A percentile compares a stretch with the other conserved stretches of the same genome.
Conservation (phyloP, 768 basidiomycete species). For the Phaeotremella fagi region DNA sequence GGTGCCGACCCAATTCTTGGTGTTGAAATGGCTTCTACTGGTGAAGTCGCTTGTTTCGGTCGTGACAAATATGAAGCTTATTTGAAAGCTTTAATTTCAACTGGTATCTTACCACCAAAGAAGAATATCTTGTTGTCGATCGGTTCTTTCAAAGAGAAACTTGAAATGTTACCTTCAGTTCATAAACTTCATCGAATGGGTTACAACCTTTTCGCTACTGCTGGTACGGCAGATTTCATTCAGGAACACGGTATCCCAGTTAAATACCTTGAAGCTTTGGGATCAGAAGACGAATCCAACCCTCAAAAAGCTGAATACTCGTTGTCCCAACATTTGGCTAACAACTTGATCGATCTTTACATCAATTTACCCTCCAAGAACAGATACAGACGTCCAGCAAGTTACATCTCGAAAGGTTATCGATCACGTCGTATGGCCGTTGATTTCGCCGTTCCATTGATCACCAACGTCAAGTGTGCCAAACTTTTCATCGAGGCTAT, state of each 20-base stretch:
- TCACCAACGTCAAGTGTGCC: slow-evolving; percentile 98
- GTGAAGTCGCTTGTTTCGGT: slow-evolving; percentile 98
- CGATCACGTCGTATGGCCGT: slow-evolving; percentile 97
- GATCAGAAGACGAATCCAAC: slow-evolving; percentile 57
- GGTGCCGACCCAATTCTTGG: slow-evolving; percentile 97
- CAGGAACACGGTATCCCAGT: slow-evolving; percentile 92
- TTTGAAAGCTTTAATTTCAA: slow-evolving; percentile 92
- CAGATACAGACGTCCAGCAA: slow-evolving; percentile 91
- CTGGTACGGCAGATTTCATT: slow-evolving; percentile 95
- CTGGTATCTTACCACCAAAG: slow-evolving; percentile 88
- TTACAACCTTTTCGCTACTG: slow-evolving; percentile 93
- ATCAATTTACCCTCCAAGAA: slow-evolving; percentile 99
- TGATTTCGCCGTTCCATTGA: slow-evolving; percentile 93
- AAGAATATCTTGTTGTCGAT: slow-evolving; percentile 97
- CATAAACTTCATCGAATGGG: slow-evolving; percentile 91
- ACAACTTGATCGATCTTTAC: slow-evolving; percentile 98
- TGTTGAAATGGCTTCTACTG: slow-evolving; percentile 99
- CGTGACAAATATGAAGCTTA: slow-evolving; percentile 97
- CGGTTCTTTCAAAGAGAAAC: slow-evolving; percentile 94
- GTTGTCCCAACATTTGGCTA: slow-evolving; percentile 82
- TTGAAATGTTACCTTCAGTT: slow-evolving; percentile 89
- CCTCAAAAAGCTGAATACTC: slow-evolving; percentile 96
- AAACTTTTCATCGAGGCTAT: slow-evolving; percentile 88
- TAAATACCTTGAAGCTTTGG: slow-evolving; percentile 91
- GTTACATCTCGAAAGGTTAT: slow-evolving; percentile 95